Percentiles rank a stretch among this genome's conserved stretches.
phyloP scores from a whole-genome alignment of 768 basidiomycete species.

The Termitomyces sp. region DNA sequence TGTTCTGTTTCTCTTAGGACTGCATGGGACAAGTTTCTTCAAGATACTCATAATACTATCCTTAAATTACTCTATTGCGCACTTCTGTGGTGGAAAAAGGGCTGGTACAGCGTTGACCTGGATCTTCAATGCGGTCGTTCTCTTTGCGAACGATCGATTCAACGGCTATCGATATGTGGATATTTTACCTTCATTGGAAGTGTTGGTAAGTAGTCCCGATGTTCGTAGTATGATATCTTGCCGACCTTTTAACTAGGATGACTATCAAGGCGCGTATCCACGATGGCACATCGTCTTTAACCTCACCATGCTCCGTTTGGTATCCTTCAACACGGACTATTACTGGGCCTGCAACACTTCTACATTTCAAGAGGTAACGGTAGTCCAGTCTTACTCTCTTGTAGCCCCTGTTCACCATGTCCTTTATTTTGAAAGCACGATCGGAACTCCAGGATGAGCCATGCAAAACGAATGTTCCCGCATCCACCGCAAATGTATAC shows the following conservation, averaged over 20 bases:
- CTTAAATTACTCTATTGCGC: conserved; percentile 63
- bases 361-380: conserved; percentile 39
- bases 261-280: conserved; percentile 70
- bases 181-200: conserved; percentile 47
- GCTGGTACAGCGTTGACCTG: conserved; percentile 58
- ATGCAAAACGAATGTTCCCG: conserved; percentile 56
- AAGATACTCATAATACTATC: conserved; percentile 74
- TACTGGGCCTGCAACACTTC: conserved; percentile 65
- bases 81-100: conserved; percentile 33
- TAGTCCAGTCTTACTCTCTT: conserved; percentile 18
- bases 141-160: conserved; percentile 74
- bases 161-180: conserved; percentile 66
- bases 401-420: neutral
- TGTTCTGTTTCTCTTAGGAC: conserved; percentile 52
- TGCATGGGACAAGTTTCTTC: conserved; percentile 78
- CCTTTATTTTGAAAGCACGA: conserved; percentile 4
- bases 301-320: conserved; percentile 89
- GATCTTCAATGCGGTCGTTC: conserved; percentile 65
- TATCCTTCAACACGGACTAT: conserved; percentile 92
- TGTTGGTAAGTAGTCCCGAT: conserved; percentile 49
- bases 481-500: conserved; percentile 60
- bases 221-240: neutral
- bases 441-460: conserved; percentile 25
- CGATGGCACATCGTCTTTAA: conserved; percentile 95
- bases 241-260: conserved; percentile 40